Percentiles rank a stretch among this genome's conserved stretches.
Conservation (phyloP, 495 filamentous ascomycete genomes). For the Zalerion maritima region DNA sequence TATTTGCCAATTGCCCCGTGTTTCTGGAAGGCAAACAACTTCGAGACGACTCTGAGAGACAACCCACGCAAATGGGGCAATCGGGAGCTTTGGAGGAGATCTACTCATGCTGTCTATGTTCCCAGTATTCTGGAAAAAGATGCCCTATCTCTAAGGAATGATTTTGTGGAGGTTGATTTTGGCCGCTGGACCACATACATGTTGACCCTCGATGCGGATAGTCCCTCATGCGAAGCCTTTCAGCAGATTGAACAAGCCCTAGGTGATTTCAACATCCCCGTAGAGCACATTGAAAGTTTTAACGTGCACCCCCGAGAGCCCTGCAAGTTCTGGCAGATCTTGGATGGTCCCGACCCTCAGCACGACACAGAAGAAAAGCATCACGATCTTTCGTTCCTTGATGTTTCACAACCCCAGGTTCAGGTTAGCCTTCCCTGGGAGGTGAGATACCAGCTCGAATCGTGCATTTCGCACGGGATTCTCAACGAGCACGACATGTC, state of each 20-base stretch:
- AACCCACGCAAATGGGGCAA: conserved; percentile 45
- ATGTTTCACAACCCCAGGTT: conserved; percentile 19
- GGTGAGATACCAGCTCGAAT: conserved; percentile 82
- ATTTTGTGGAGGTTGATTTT: conserved; percentile 53
- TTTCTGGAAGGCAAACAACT: conserved; percentile 40
- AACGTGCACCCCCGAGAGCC: conserved; percentile 12
- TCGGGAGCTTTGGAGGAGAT: conserved; percentile 57
- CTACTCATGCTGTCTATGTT: conserved; percentile 50
- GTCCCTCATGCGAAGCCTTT: conserved; percentile 17
- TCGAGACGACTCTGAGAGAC: conserved; percentile 24
- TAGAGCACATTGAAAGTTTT: conserved; percentile 19
- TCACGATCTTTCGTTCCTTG: conserved; percentile 10
- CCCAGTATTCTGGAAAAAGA: conserved; percentile 18
- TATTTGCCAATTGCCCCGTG: conserved; percentile 48
- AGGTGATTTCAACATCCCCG: conserved; percentile 56
- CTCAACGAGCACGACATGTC: conserved; percentile 67
- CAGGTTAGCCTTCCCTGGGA: conserved; percentile 42
- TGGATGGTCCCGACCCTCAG: conserved; percentile 26
- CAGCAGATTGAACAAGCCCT: conserved; percentile 37
- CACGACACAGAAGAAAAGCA: background rate
- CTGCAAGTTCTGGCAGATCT: conserved; percentile 39
- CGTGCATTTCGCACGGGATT: conserved; percentile 67
- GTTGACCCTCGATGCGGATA: conserved; percentile 29
- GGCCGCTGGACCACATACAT: conserved; percentile 63
- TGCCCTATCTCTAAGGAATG: conserved; percentile 41